Conservation (phyloP, 2,329 filamentous ascomycete genomes). For the Cercospora berteroae region DNA sequence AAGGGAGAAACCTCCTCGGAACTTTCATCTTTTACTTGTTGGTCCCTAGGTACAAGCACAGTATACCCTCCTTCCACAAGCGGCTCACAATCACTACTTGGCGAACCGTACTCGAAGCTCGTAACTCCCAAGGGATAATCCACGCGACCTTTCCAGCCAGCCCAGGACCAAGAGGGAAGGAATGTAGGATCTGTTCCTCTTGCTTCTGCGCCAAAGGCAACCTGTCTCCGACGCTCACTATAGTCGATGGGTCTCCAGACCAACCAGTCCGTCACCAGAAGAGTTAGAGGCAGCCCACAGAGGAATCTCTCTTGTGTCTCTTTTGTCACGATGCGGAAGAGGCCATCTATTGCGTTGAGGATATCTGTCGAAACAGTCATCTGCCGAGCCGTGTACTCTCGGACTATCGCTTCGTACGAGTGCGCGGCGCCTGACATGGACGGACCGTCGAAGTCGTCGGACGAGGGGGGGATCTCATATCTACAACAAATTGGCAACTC, state of each 20-base stretch:
- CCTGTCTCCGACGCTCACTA: neutral
- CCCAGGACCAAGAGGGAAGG: neutral
- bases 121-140: neutral
- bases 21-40: neutral
- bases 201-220: neutral
- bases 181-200: neutral
- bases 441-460: neutral
- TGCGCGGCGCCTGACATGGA: neutral
- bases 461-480: neutral
- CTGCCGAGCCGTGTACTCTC: neutral
- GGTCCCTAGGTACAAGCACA: neutral
- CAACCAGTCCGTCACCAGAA: neutral
- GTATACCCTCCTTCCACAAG: neutral
- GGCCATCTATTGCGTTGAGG: neutral
- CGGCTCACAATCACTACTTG: neutral
- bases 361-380: neutral
- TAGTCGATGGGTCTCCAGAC: neutral
- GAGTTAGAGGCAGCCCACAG: neutral
- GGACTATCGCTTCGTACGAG: neutral
- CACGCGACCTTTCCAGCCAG: neutral
- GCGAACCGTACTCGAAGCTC: neutral
- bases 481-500: neutral
- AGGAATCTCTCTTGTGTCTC: neutral
- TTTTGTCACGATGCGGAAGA: neutral
- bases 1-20: neutral